Evolutionary conservation across 1,284 basidiomycete genomes (phyloP), one percentile per base, ranked within the genome.

Genomic region (Cutaneotrichosporon cavernicola): DNA sequence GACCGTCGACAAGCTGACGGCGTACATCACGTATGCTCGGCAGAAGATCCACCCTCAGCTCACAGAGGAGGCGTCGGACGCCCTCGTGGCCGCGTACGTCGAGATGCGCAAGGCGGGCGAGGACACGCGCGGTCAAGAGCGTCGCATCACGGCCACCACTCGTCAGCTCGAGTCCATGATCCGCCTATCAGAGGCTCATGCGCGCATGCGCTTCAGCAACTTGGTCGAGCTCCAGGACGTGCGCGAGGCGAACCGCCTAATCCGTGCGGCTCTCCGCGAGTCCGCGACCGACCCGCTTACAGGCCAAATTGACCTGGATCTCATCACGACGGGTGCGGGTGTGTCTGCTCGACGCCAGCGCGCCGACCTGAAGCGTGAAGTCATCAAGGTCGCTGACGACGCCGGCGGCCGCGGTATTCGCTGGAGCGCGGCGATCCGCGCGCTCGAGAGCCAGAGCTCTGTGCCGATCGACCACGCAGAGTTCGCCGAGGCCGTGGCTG

Each of bases 131-230:
- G 87, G 87, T 2, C 86, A 86, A 65, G 95, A 98, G 80, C 91
- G 92, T 73, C 88, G 96, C 13, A 99, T 99, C 80, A 99, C 97
- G 0, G 96, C 97, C 1, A 99, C 96, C 34, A 98, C 97, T 0
- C 88, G 96, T 60, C 96, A 99, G 81, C 87, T 99, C 34, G 96
- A 99, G 81, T 91, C 89, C 71, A 93, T 99, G 89, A 98, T 99
- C 76, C 91, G 97, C n/a, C 86, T 99, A 32, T 90, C 90, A 0
- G 97, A 99, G 81, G 96, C 90, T 0, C 96, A 99, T 76, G 95
- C 96, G 0, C 86, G 95, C 26, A 97, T 98, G 95, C 87, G 94
- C 1, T 90, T 97, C 79, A 90, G 89, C 22, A 84, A 88, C 34
- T 85, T 86, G 58, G 96, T 99, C 58, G 90, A 95, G 71, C 83